phyloP scores from a whole-genome alignment of 495 filamentous ascomycete genomes.

The Trypethelium eluteriae region DNA sequence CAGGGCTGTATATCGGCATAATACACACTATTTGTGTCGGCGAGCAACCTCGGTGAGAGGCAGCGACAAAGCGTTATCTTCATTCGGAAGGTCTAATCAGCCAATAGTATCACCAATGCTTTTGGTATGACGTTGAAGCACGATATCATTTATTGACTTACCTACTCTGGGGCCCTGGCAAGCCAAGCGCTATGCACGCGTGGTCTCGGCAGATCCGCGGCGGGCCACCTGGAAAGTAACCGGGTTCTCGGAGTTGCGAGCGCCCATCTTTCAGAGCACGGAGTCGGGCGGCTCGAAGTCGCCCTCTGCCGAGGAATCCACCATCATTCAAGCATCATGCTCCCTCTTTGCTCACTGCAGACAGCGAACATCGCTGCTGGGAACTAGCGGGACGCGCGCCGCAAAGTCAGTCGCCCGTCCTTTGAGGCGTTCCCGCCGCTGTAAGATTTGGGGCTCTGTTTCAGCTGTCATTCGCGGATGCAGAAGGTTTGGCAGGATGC shows the following conservation, averaged over 20 bases:
- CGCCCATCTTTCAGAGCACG: neutral
- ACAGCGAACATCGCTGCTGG: too few species aligned
- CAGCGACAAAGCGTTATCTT: too few species aligned
- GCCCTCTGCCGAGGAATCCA: neutral
- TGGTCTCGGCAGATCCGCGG: slow-evolving; percentile 8
- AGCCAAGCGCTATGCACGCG: neutral
- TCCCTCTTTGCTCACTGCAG: neutral
- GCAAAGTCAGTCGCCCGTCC: too few species aligned
- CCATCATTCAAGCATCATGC: neutral
- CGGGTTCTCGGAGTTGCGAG: neutral
- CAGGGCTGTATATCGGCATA: too few species aligned
- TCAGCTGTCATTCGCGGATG: slow-evolving; percentile 10
- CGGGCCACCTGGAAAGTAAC: neutral
- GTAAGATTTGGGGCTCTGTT: neutral
- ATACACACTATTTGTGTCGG: too few species aligned
- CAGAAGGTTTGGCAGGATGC: neutral
- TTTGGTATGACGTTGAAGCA: too few species aligned
- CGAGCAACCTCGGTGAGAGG: too few species aligned
- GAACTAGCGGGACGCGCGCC: too few species aligned
- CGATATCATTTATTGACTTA: too few species aligned
- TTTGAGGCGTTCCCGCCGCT: neutral
- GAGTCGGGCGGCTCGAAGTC: neutral
- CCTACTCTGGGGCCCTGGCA: too few species aligned
- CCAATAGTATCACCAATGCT: too few species aligned
- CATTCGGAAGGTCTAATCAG: too few species aligned